Base-by-base conservation (phyloP, 2,329 filamentous ascomycete genomes). In the Pochonia chlamydosporia region DNA sequence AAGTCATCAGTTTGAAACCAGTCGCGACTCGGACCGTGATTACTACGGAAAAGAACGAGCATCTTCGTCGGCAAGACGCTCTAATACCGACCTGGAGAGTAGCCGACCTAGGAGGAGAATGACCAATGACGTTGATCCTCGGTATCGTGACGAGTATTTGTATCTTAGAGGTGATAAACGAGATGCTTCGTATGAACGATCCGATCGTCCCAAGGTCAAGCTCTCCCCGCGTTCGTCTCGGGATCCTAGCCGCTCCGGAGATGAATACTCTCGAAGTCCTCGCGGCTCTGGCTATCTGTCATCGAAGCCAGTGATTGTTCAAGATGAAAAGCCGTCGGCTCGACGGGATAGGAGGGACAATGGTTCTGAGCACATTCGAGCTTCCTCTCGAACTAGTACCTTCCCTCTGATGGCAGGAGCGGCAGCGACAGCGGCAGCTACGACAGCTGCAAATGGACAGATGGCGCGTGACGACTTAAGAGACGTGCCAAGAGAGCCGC, bases 161-260 rank as follows among this genome's bases (percentile, higher is more conserved):
- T 33, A 48, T 10, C 18, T 36, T 24, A 47, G 57, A 18, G 59
- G 52, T 13, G 56, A 55, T n/a, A 63, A 58, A 26, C 62, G 57
- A 42, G 65, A 65, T 21, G 55, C 52, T 36, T 64, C 66, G 0
- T 57, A 62, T 44, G 53, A 51, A 33, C 53, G 56, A 20, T 39
- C 46, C 3, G 59, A 63, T 14, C 54, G 55, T 7, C 57, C 61
- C 3, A 49, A 48, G 11, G 31, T 50, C 7, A 52, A 43, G 20
- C 50, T 44, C 6, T 51, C 56, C 6, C 53, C 59, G 3, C 49
- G 54, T 30, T 40, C 43, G 11, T 58, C 51, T 44, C 60, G 43
- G 56, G 60, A 53, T 50, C 59, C 64, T 6, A 68, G 59, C 16
- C 65, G 65, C 28, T 70, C 68, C 3, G 67, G 64, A 23, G 70